Evolutionary conservation across 345 rosid species (phyloP).

Genomic region (Camelina neglecta): DNA sequence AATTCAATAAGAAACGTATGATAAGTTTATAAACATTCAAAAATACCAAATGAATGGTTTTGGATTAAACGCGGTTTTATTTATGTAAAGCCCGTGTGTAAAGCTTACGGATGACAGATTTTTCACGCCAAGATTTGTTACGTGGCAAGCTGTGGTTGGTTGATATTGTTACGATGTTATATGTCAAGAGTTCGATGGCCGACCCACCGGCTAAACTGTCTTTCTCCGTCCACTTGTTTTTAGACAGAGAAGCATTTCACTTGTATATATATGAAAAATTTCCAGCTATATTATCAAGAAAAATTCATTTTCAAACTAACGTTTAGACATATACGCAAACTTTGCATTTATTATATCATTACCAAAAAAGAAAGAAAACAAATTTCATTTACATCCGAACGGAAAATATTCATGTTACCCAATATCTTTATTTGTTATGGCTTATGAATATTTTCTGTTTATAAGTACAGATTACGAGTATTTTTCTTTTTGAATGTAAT

Average conservation of each 20-base stretch:
- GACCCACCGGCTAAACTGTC: constrained; percentile 35
- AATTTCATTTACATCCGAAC: neutral
- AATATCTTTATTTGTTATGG: neutral
- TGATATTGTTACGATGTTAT: constrained; percentile 13
- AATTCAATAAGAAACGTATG: neutral
- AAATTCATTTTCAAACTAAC: neutral
- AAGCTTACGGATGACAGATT: neutral
- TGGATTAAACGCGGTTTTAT: constrained; percentile 11
- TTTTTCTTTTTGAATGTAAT: no score
- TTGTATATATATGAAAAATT: neutral
- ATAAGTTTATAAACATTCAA: neutral
- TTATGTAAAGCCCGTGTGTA: constrained; percentile 6
- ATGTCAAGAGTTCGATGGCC: constrained; percentile 40
- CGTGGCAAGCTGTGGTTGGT: constrained; percentile 17
- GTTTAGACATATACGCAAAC: constrained; percentile 1
- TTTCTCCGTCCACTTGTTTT: constrained; percentile 29
- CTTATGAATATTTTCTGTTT: neutral
- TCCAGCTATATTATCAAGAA: neutral
- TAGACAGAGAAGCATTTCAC: constrained; percentile 15
- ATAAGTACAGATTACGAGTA: no score
- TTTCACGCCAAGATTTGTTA: constrained; percentile 10
- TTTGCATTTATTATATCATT: constrained; percentile 25
- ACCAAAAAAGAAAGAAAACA: no score
- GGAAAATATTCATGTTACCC: neutral
- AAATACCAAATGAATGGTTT: constrained; percentile 15